Evolutionary conservation across 768 basidiomycete genomes (phyloP).

Genomic region (Floccularia luteovirens): DNA sequence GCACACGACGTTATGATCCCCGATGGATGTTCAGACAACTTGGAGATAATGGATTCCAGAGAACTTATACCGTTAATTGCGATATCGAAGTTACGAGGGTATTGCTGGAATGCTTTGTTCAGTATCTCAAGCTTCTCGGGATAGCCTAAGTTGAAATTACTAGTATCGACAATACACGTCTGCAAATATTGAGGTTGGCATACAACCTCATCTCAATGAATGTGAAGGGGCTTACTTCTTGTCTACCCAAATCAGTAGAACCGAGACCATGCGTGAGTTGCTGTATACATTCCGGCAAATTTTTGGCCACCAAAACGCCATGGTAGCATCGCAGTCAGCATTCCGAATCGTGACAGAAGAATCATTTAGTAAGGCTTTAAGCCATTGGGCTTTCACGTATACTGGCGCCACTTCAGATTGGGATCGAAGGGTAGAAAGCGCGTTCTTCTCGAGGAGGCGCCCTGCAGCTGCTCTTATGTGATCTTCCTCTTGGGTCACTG

Average conservation of each 20-base stretch:
- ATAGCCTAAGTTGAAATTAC: conserved; percentile 64
- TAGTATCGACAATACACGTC: conserved; percentile 8
- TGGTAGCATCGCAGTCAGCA: conserved; percentile 88
- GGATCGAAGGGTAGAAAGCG: conserved; percentile 65
- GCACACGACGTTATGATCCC: conserved; percentile 91
- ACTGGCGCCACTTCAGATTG: conserved; percentile 58
- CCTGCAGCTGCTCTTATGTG: conserved; percentile 94
- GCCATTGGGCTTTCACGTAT: conserved; percentile 69
- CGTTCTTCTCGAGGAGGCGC: conserved; percentile 94
- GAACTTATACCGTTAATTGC: conserved; percentile 90
- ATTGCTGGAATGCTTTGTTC: conserved; percentile 95
- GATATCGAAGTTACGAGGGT: conserved; percentile 90
- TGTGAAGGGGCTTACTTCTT: conserved; percentile 83
- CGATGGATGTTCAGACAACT: conserved; percentile 79
- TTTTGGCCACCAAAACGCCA: conserved; percentile 79
- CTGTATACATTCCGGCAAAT: conserved; percentile 93
- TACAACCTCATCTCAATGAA: too few relatives aligned
- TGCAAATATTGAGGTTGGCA: too few relatives aligned
- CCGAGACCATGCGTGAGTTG: conserved; percentile 78
- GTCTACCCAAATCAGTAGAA: conserved; percentile 62
- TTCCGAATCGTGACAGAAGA: conserved; percentile 83
- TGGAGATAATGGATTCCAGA: conserved; percentile 94
- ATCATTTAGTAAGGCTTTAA: conserved; percentile 80
- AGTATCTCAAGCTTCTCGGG: conserved; percentile 90
- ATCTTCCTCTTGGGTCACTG: conserved; percentile 77